phyloP scores from a whole-genome alignment of 768 basidiomycete species.

The Leucocoprinus leucothites region DNA sequence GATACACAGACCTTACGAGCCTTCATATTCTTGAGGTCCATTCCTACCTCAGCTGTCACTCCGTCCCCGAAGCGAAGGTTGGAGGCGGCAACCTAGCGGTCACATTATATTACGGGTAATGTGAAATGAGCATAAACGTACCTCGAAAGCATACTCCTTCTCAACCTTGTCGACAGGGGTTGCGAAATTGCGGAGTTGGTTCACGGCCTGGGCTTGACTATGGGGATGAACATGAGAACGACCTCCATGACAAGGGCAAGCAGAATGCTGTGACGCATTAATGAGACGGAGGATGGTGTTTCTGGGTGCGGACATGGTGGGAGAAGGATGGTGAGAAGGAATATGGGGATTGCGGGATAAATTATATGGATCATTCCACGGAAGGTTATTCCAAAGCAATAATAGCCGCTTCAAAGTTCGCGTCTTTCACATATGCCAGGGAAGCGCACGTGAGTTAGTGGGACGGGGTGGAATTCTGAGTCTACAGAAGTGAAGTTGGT shows the following conservation, averaged over 20 bases:
- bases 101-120: not conserved
- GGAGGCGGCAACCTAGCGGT: conserved; percentile 70
- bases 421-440: not conserved
- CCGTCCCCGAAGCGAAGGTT: conserved; percentile 90
- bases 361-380: not conserved
- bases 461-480: too few species aligned
- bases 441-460: too few species aligned
- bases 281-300: conserved; percentile 71
- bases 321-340: conserved; percentile 7
- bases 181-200: conserved; percentile 69
- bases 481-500: too few species aligned
- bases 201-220: conserved; percentile 44
- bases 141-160: conserved; percentile 94
- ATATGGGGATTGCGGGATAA: not conserved
- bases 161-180: conserved; percentile 69
- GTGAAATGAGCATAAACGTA: conserved; percentile 19
- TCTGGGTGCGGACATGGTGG: conserved; percentile 52
- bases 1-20: conserved; percentile 67
- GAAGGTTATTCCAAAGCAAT: not conserved
- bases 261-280: conserved; percentile 65
- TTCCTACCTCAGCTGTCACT: conserved; percentile 86
- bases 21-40: conserved; percentile 93
- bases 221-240: conserved; percentile 40
- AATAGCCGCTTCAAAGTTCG: not conserved
- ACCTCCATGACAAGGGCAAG: conserved; percentile 80